These are phyloP conservation scores for Lasiodiplodia sp. DNA, from an alignment of 2,329 filamentous ascomycete genomes.

Conservation along the genomic window DNA sequence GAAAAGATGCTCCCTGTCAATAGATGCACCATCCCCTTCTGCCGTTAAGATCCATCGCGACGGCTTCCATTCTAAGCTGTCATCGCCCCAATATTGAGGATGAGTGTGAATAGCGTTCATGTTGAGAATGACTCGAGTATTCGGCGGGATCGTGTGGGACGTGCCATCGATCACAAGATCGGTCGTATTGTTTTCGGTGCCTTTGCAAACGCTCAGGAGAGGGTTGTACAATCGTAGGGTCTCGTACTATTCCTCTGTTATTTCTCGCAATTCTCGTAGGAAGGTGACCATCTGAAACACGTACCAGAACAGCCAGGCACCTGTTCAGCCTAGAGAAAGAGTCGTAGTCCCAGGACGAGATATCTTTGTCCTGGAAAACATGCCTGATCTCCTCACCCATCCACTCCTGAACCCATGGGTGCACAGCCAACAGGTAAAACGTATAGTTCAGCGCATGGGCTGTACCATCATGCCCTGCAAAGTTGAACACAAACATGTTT, in stretches of 20 bases:
- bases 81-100: conserved; percentile 38
- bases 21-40: not conserved
- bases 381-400: conserved; percentile 49
- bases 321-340: conserved; percentile 52
- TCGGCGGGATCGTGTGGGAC: conserved; percentile 29
- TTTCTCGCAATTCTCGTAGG: not conserved
- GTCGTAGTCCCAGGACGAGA: conserved; percentile 43
- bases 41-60: conserved; percentile 43
- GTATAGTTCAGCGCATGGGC: conserved; percentile 55
- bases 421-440: conserved; percentile 53
- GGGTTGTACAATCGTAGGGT: conserved; percentile 52
- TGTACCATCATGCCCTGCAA: conserved; percentile 62
- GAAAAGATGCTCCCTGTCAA: conserved; percentile 21
- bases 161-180: conserved; percentile 6
- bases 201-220: conserved; percentile 41
- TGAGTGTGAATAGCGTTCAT: conserved; percentile 40
- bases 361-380: conserved; percentile 32
- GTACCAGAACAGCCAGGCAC: conserved; percentile 46
- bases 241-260: conserved; percentile 47
- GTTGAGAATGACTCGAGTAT: conserved; percentile 34
- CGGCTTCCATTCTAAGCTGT: conserved; percentile 41
- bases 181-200: conserved; percentile 33
- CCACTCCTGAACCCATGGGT: conserved; percentile 57
- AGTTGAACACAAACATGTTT: conserved; percentile 58
- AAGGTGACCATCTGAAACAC: not conserved